Conservation (phyloP, 345 rosid species). For the Leavenworthia alabamica region DNA sequence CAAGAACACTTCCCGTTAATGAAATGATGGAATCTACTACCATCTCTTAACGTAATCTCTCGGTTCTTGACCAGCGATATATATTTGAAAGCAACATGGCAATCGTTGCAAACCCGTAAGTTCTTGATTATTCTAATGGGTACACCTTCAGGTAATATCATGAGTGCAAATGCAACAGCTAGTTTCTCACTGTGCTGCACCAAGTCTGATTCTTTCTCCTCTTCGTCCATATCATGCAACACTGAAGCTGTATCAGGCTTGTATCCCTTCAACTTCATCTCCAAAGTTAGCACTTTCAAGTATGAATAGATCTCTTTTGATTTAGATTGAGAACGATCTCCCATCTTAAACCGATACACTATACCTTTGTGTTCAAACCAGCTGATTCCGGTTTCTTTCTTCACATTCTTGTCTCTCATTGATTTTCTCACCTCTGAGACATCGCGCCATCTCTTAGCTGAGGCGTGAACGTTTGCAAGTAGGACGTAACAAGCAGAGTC, state of each 20-base stretch:
- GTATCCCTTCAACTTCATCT: constrained; percentile 64
- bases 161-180: constrained; percentile 68
- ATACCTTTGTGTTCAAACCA: constrained; percentile 64
- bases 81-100: constrained; percentile 63
- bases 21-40: constrained; percentile 84
- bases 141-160: constrained; percentile 40
- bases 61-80: constrained; percentile 55
- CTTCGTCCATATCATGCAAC: constrained; percentile 69
- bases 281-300: constrained; percentile 46
- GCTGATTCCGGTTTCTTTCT: constrained; percentile 77
- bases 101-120: constrained; percentile 66
- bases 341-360: constrained; percentile 53
- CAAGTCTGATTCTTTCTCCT: constrained; percentile 66
- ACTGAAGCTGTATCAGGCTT: constrained; percentile 57
- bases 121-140: constrained; percentile 82
- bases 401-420: constrained; percentile 58
- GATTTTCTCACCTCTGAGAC: constrained; percentile 57
- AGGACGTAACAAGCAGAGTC: constrained; percentile 68
- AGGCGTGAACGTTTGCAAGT: constrained; percentile 62
- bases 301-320: constrained; percentile 51
- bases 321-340: constrained; percentile 53
- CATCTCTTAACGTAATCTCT: constrained; percentile 65
- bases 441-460: constrained; percentile 52
- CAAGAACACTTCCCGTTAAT: constrained; percentile 65
- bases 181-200: constrained; percentile 70